Conservation (phyloP, 352 stramenopile species). For the Phytophthora sansomeana region DNA sequence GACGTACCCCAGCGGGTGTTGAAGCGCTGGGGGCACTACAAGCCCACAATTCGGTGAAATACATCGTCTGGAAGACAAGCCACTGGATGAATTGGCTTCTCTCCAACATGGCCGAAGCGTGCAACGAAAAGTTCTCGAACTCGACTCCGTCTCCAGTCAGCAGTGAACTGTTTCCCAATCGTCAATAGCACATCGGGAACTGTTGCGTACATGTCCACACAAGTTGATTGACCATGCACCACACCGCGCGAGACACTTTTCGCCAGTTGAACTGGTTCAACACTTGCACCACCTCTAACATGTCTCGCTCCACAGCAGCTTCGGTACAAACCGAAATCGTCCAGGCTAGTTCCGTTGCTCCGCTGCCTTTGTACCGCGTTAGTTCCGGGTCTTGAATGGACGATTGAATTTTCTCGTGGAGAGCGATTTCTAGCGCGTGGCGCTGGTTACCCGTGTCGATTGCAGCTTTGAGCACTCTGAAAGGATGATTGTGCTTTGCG, state of each 20-base stretch:
- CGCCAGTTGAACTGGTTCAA: slow-evolving; percentile 7
- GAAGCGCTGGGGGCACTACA: slow-evolving; percentile 3
- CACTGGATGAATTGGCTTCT: background rate
- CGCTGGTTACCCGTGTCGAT: slow-evolving; percentile 14
- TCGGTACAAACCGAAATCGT: slow-evolving; percentile 12
- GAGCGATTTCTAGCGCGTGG: slow-evolving; percentile 14
- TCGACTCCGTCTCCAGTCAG: slow-evolving; percentile 14
- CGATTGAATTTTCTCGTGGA: slow-evolving; percentile 14
- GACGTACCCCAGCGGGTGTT: slow-evolving; percentile 8
- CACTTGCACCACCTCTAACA: slow-evolving; percentile 10
- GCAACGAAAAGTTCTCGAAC: slow-evolving; percentile 12
- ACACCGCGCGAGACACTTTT: slow-evolving; percentile 15
- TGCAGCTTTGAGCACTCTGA: slow-evolving; percentile 25
- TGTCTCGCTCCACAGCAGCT: slow-evolving; percentile 7
- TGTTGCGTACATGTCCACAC: background rate
- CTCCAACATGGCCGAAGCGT: background rate
- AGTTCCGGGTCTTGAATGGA: slow-evolving; percentile 1
- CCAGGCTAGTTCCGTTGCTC: background rate
- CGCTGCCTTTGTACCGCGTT: slow-evolving; percentile 15
- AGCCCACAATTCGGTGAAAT: slow-evolving; percentile 12
- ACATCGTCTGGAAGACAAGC: slow-evolving; percentile 10
- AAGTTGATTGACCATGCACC: slow-evolving; percentile 12
- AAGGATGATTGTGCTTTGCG: slow-evolving; percentile 26
- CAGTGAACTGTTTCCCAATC: slow-evolving; percentile 11
- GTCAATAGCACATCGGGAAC: background rate